Base-by-base conservation (phyloP, 352 stramenopile genomes). In the Pythium pectinolyticum region DNA sequence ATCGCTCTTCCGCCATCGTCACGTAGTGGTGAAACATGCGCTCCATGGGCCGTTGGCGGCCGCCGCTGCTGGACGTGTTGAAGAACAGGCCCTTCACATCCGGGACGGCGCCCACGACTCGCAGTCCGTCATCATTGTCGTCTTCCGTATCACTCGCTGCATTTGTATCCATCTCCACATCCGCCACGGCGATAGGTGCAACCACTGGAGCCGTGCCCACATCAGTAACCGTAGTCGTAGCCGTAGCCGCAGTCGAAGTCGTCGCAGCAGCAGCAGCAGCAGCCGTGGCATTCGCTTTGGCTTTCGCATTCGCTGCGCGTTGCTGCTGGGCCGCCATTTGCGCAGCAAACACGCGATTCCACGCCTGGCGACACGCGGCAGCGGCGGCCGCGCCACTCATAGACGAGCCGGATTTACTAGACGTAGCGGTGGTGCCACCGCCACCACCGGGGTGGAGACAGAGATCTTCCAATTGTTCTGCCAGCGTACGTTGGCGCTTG, bases 21-120 rank as follows among this genome's bases (percentile, higher is more conserved):
- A 83, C 78, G 66, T 88, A 90, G 49, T 90, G 82, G n/a, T 75
- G 75, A 40, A 88, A 90, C 53, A 90, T 82, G 34, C 63, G 68
- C 40, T 89, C 82, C 72, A 90, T 78, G 1, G 82, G 70, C 40
- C 66, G 61, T 43, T 80, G 75, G 3, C 58, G 63, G 1, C 45
- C 25, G 55, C 62, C 20, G 40, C 49, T n/a, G 19, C 58, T 41
- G n/a, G n/a, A n/a, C n/a, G n/a, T n/a, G 12, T 67, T 66, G 34
- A 84, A 81, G 54, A 90, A 90, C 54, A 88, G 81, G 8, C 61
- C 67, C 22, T 71, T 74, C 25, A 81, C 72, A n/a, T 66, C 72
- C 9, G 67, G 64, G 10, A 71, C 69, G 14, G 68, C 69, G 28
- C 78, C 78, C 49, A 82, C 77, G 7, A 72, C 58, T 48, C 61